Evolutionary conservation across 306 rosid genomes (phyloP), one percentile per base, ranked within the genome.

Genomic region (Vigna hirtella): DNA sequence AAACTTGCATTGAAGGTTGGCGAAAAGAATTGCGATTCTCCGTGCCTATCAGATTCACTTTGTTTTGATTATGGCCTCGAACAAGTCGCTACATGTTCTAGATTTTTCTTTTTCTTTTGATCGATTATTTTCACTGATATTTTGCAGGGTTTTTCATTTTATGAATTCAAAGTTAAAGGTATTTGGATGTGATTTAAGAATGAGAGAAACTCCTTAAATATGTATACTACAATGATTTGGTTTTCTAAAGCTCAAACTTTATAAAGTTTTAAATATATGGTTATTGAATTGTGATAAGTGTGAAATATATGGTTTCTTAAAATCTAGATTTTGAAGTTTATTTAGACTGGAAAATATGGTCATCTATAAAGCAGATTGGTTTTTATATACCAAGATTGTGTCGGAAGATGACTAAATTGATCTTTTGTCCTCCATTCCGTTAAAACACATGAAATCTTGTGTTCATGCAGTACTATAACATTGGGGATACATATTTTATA

Each of bases 1-100:
- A 80, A 50, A 15, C 74, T 91, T 93, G 98, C 97, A 81, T 93
- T 93, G 98, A 93, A 93, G 97, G 96, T 91, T 93, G 98, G 97
- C 97, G 9, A 93, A 38, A 93, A 26, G 32, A 48, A 64, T 1
- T 47, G 87, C 96, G 94, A 83, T 91, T 93, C 98, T 93, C 98
- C 98, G 98, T 93, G 98, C 98, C 98, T 91, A 58, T 89, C 97
- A 86, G 72, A 77, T 82, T 48, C 3, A 45, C 61, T 73, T 42
- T 22, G 77, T 91, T 90, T 90, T 91, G 98, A 88, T 62, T 8
- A 70, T 70, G 98, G 97, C 97, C 97, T 91, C 97, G 96, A 93
- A 94, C 97, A 94, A 89, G 83, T 94, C 93, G 94, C 93, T 34
- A 91, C 93, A 94, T 81, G 52, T 38, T 40, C 11, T 9, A 8